Evolutionary conservation across 2,329 filamentous ascomycete species (phyloP), one percentile per base, ranked within the genome.

Genomic region (Cercospora sesami): DNA sequence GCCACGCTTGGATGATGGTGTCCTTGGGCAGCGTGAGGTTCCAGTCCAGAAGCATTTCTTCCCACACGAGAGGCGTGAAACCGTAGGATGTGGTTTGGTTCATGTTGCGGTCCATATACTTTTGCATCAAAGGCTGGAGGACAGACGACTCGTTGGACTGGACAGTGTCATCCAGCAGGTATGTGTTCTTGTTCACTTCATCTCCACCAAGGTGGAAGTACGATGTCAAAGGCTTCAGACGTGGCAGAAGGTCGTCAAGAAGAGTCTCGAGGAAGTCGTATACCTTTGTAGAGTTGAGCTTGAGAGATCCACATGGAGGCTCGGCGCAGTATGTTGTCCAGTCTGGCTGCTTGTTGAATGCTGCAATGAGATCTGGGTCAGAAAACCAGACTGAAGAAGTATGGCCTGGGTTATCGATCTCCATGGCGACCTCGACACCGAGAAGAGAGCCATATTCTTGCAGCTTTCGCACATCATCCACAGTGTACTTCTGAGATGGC

Each of bases 131-230:
- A 1, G 93, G 91, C 75, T 87, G 85, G 42, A 96, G 82, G 14
- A 94, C 85, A 1, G 82, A 79, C 0, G 84, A 81, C 64, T 88
- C 82, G 76, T 90, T 92, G 33, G 89, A 91, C 5, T 84, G 79
- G 42, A 96, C 88, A 0, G 87, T 90, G 4, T 89, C 86, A 76
- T 96, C 93, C 10, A 94, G 85, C 48, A 83, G 83, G 75, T 92
- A 94, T 63, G 89, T 87, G 74, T 94, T 90, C 69, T 84, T 84
- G 79, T 95, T 94, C 69, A 96, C 88, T 81, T 96, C 93, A 75
- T 96, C 93, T 64, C 93, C 93, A 55, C 93, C 93, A 0, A 91
- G 91, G 80, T 96, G 93, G 83, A 94, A 96, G 80, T 94, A 87
- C 6, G 87, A 81, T 2, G 90, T 85, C 78, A 92, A 92, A 0